Conservation (phyloP, 139 green algal genomes). For the Yamagishiella unicocca region DNA sequence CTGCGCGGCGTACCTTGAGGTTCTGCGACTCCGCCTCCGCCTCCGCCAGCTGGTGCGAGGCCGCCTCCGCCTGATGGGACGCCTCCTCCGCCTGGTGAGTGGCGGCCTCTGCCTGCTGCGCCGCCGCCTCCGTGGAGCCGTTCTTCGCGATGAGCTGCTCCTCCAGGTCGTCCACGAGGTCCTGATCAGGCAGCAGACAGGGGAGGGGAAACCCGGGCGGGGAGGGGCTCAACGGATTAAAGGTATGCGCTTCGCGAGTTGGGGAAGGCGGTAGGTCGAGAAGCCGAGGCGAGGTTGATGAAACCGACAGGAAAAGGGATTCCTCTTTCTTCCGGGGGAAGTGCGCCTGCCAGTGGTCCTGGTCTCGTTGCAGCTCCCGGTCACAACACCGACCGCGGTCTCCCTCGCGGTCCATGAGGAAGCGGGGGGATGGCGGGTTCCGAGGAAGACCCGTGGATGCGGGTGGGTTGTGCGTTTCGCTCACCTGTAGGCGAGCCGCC, state of each 20-base stretch:
- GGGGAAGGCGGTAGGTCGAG: too few relatives aligned
- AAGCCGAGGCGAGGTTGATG: too few relatives aligned
- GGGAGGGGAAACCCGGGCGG: not conserved
- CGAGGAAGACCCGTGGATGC: too few relatives aligned
- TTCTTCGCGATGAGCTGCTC: slow-evolving; percentile 39
- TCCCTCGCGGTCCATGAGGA: too few relatives aligned
- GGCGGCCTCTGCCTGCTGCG: not conserved
- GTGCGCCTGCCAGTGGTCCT: too few relatives aligned
- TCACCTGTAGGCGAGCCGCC: slow-evolving; percentile 48
- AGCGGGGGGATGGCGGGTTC: too few relatives aligned
- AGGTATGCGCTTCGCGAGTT: too few relatives aligned
- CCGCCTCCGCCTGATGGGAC: not conserved
- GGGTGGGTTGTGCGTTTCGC: not conserved
- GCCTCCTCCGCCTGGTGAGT: slow-evolving; percentile 4
- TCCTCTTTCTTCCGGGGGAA: too few relatives aligned
- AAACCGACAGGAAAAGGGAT: too few relatives aligned
- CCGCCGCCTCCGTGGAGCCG: not conserved
- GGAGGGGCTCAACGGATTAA: too few relatives aligned
- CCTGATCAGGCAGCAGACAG: not conserved
- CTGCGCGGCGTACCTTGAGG: not conserved
- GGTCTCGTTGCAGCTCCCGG: too few relatives aligned
- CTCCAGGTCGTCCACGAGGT: slow-evolving; percentile 54
- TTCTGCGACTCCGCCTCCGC: not conserved
- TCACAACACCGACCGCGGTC: too few relatives aligned
- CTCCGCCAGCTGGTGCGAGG: not conserved